Base-by-base conservation (phyloP, 2,329 filamentous ascomycete species). In the Podosphaera aphanis region DNA sequence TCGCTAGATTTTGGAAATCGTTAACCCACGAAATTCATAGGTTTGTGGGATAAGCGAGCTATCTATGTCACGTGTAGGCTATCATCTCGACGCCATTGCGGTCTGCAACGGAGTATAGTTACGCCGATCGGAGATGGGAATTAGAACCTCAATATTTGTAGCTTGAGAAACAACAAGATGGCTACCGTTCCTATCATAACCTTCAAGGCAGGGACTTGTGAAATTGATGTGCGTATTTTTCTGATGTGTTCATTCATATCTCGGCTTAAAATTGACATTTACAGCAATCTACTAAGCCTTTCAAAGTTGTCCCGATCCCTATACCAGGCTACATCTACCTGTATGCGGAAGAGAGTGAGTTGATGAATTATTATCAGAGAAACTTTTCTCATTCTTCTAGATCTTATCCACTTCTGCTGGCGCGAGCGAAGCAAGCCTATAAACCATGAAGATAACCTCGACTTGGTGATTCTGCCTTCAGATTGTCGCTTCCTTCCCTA, bases 391-490 rank as follows among this genome's bases (percentile, higher is more conserved):
- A 46, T 40, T 2, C n/a, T 23, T 38, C 19, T 52, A 85, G 81
- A 94, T 45, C 73, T 98, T 49, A 71, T 93, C 49, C 86, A 94
- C 66, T 93, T 98, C 66, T 94, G 86, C 73, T 98, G 92, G 92
- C 80, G 86, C 53, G 77, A 83, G 57, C 79, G 90, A 53, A 71
- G 69, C 53, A 73, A 74, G 48, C 67, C 77, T 19, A 64, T 83
- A 53, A 73, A 80, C 51, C 66, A 81, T 48, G 79, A 86, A 48
- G 80, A 90, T 49, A 59, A 59, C 29, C 66, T 93, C 51, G 86
- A 98, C 60, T 73, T 98, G 33, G 75, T 94, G 56, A 94, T 94
- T 83, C 78, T 98, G 45, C 88, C 90, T 19, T 71, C 73, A 46
- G 92, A 98, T 61, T 83, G 82, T 55, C 78, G 75, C 56, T 98